Base-by-base conservation (phyloP, 2,329 filamentous ascomycete genomes). In the Neophaeococcomyces mojaviensis region DNA sequence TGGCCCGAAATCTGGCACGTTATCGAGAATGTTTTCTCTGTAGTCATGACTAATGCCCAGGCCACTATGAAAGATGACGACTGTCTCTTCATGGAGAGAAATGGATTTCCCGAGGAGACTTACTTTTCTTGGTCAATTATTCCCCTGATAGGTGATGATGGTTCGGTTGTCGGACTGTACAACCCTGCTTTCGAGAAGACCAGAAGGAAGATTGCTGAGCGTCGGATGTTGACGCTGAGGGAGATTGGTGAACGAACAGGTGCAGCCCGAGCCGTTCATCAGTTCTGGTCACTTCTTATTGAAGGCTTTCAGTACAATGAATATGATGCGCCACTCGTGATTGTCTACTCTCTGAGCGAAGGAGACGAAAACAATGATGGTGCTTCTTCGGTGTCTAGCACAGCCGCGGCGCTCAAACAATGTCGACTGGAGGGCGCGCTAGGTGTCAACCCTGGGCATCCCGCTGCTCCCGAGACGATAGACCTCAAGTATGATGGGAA, bases 11-110 rank as follows among this genome's bases (percentile, higher is more conserved):
- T 90, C 4, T 89, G 84, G 84, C 68, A 78, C 18, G 77, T 81
- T 4, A 73, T 90, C 9, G 74, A 80, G 52, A 79, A 79, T 2
- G 74, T 85, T 0, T 86, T 92, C 52, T 69, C 74, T 15, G 79
- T 71, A 49, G 86, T 86, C 0, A 77, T 75, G 62, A 64, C 76
- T 32, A 83, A 80, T 3, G 87, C 86, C 0, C 81, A 88, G 65
- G 83, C 86, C 1, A 88, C 82, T 0, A 86, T 89, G 83, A 90
- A 88, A 62, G 81, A 89, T 53, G 86, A 92, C 56, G 84, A 90
- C 52, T 79, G 79, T 47, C 69, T 90, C 1, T 88, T 88, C 57
- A 74, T 92, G 26, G 71, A 75, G 38, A 77, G 86, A 6, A 77
- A 79, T 51, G 55, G 55, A 10, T 87, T 77, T 50, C 64, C 87